Evolutionary conservation across 169 alveolate species (phyloP), one percentile per base, ranked within the genome.

Genomic region (Theileria parva): DNA sequence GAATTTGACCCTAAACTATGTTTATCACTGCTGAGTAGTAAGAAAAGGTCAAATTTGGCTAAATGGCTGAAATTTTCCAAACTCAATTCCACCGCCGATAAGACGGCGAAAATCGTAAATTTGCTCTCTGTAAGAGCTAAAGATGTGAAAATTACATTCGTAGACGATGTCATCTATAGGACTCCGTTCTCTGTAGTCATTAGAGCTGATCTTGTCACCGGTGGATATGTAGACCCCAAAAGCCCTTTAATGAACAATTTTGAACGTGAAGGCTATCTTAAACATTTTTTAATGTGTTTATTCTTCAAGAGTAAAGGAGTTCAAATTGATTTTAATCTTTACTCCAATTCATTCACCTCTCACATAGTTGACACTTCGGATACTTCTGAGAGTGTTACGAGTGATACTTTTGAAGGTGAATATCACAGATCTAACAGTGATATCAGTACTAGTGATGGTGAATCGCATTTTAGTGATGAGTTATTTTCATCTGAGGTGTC

Each of bases 121-220:
- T 61, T 70, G 2, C 37, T 83, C 34, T 69, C 73, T 39, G 39
- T 83, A n/a, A 39, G 53, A 25, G 60, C 71, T 21, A 60, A 77
- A 63, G 67, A 77, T 44, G 64, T 83, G 44, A 70, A 77, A 50
- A 27, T 83, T 13, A 50, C 73, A 44, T 61, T 83, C 70, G 59
- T 78, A 57, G 89, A 83, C 69, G 74, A 83, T 65, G 39, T 83
- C 15, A 28, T 83, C 12, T 77, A 83, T 39, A 70, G 59, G 39
- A 78, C 61, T 15, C 86, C 89, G 30, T 83, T 83, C 66, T 11
- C 86, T 17, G 66, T 83, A 19, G 78, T 79, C n/a, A 66, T 83
- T 44, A 75, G 70, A 55, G 75, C 86, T 32, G 72, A 83, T 5
- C 57, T 17, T 8, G 53, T 83, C 21, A 66, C 63, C 0, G 79